Evolutionary conservation across 1,284 basidiomycete species (phyloP).

Genomic region (Flammula alnicola): DNA sequence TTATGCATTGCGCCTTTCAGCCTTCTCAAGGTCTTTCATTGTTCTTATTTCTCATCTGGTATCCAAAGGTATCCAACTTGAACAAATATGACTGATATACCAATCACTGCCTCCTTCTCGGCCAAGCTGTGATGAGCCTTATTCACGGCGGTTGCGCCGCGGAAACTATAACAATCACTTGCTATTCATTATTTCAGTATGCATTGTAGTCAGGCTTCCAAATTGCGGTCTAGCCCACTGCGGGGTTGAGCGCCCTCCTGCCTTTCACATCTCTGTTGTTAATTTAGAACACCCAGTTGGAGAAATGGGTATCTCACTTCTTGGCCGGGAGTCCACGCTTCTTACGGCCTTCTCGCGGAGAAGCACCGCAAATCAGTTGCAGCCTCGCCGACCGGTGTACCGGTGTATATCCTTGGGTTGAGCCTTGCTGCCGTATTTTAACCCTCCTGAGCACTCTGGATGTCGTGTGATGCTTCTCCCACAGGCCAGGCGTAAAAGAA

Average conservation of each 20-base stretch:
- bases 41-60: background rate
- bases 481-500: conserved; percentile 10
- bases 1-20: background rate
- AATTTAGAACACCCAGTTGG: conserved; percentile 35
- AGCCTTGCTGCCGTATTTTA: background rate
- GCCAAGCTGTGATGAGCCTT: conserved; percentile 2
- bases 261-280: conserved; percentile 27
- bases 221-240: conserved; percentile 25
- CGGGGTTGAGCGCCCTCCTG: conserved; percentile 25
- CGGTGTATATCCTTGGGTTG: background rate
- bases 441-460: conserved; percentile 9
- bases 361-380: conserved; percentile 13
- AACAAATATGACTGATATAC: too few species aligned
- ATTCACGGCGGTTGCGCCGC: conserved; percentile 2
- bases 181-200: conserved; percentile 5
- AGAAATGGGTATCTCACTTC: conserved; percentile 18
- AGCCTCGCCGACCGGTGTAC: background rate
- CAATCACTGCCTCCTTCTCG: conserved; percentile 1
- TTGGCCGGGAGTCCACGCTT: conserved; percentile 27
- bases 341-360: conserved; percentile 17
- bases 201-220: conserved; percentile 13
- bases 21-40: too few species aligned
- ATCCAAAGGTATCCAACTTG: background rate
- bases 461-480: conserved; percentile 6
- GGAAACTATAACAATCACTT: conserved; percentile 14